A percentile compares a stretch with the other conserved stretches of the same genome.
Conservation (phyloP, 1,284 basidiomycete genomes). For the Hypsizygus ulmarius region DNA sequence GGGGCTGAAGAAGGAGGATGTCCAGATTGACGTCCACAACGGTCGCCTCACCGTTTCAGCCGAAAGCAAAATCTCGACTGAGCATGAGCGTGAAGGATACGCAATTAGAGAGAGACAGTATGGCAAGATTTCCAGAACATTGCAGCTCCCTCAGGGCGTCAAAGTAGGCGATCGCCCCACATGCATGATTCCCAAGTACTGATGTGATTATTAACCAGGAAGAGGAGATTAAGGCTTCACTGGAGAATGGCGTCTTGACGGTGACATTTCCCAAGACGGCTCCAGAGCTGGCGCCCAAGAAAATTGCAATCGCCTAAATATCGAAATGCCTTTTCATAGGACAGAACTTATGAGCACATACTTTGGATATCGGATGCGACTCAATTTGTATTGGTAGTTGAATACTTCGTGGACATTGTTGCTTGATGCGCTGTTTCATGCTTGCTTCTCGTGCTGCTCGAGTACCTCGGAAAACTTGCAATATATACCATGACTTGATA, state of each 20-base stretch:
- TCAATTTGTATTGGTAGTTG: neutral
- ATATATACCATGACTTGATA: neutral
- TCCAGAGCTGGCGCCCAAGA: slow-evolving; percentile 23
- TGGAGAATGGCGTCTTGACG: slow-evolving; percentile 24
- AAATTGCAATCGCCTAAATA: slow-evolving; percentile 10
- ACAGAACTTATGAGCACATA: too few species aligned
- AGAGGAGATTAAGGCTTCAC: slow-evolving; percentile 22
- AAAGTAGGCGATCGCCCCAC: slow-evolving; percentile 34
- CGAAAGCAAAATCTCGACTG: slow-evolving; percentile 32
- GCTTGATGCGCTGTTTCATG: too few species aligned
- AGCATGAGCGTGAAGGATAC: slow-evolving; percentile 43
- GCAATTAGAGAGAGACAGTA: slow-evolving; percentile 46
- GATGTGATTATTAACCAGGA: slow-evolving; percentile 13
- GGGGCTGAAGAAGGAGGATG: slow-evolving; percentile 41
- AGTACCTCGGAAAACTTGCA: too few species aligned
- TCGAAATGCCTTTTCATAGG: too few species aligned
- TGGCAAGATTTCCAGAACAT: slow-evolving; percentile 46
- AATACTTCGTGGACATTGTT: too few species aligned
- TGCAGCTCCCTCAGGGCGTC: slow-evolving; percentile 45
- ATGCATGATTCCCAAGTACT: neutral
- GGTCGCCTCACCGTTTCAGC: slow-evolving; percentile 45
- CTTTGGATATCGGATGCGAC: too few species aligned
- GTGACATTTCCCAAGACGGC: slow-evolving; percentile 25
- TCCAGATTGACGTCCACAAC: slow-evolving; percentile 41
- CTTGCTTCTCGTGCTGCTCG: too few species aligned